Conservation (phyloP, 1,284 basidiomycete genomes). For the Golubevia sp. region DNA sequence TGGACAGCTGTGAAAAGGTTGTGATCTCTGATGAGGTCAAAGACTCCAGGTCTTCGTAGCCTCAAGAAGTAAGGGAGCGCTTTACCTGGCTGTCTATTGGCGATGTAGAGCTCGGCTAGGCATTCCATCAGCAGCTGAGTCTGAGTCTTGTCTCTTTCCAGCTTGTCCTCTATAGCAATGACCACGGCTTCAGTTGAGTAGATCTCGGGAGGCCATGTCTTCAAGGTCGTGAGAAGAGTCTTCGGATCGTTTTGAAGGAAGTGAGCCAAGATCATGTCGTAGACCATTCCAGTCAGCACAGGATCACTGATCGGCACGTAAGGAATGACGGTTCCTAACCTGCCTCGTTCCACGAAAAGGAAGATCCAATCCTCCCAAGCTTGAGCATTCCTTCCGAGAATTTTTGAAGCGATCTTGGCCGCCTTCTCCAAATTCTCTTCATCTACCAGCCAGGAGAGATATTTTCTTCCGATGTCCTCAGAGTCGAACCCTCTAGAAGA, state of each 20-base stretch:
- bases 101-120: constrained; percentile 85
- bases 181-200: constrained; percentile 88
- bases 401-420: constrained; percentile 81
- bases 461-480: constrained; percentile 43
- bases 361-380: constrained; percentile 97
- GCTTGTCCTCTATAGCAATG: constrained; percentile 79
- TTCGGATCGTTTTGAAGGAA: constrained; percentile 78
- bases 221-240: constrained; percentile 78
- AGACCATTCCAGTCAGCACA: constrained; percentile 79
- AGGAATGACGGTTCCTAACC: constrained; percentile 84
- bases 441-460: constrained; percentile 44
- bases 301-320: constrained; percentile 83
- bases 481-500: not conserved
- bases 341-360: constrained; percentile 79
- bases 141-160: constrained; percentile 70
- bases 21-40: constrained; percentile 90
- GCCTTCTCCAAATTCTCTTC: constrained; percentile 80
- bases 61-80: constrained; percentile 87
- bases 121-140: constrained; percentile 81
- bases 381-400: constrained; percentile 77
- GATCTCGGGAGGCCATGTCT: constrained; percentile 85
- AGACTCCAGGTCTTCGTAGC: constrained; percentile 83
- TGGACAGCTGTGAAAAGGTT: constrained; percentile 94
- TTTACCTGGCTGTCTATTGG: constrained; percentile 88
- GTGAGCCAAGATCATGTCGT: constrained; percentile 92